Conservation (phyloP, 148 eudicot genomes). For the Dysphania ambrosioides region DNA sequence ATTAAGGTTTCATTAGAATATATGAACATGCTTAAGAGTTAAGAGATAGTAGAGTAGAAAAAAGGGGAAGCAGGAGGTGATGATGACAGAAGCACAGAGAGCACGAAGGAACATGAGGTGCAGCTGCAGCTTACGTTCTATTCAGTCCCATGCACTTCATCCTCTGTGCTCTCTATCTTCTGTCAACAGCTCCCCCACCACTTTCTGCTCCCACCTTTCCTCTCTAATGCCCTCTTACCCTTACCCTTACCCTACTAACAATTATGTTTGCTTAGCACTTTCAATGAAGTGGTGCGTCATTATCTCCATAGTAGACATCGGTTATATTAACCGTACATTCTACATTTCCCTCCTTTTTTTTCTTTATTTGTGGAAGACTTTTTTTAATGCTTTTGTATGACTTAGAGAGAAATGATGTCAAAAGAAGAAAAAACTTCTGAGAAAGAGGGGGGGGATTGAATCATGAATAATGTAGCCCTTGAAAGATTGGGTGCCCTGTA, state of each 20-base stretch:
- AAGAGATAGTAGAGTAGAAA: background rate
- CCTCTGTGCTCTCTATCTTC: conserved; percentile 34
- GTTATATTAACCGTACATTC: too few relatives aligned
- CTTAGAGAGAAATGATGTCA: too few relatives aligned
- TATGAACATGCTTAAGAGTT: too few relatives aligned
- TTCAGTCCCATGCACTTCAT: conserved; percentile 16
- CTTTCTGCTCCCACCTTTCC: background rate
- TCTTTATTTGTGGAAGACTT: too few relatives aligned
- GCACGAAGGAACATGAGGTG: conserved; percentile 32
- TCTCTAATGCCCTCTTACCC: too few relatives aligned
- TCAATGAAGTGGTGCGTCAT: too few relatives aligned
- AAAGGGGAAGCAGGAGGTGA: background rate
- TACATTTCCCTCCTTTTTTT: too few relatives aligned
- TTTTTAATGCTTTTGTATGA: too few relatives aligned
- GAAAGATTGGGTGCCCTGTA: conserved; percentile 1
- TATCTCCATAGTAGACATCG: too few relatives aligned
- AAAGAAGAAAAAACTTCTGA: background rate
- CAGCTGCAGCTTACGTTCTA: too few relatives aligned
- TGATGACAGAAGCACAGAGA: conserved; percentile 36
- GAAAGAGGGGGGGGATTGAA: background rate
- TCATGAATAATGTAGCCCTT: background rate
- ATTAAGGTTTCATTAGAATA: too few relatives aligned
- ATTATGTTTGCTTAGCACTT: background rate
- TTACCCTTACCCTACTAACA: background rate
- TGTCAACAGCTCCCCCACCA: conserved; percentile 27